These are phyloP conservation scores for Candida succiphila DNA, from an alignment of 805 yeast genomes.

Conservation along the genomic window DNA sequence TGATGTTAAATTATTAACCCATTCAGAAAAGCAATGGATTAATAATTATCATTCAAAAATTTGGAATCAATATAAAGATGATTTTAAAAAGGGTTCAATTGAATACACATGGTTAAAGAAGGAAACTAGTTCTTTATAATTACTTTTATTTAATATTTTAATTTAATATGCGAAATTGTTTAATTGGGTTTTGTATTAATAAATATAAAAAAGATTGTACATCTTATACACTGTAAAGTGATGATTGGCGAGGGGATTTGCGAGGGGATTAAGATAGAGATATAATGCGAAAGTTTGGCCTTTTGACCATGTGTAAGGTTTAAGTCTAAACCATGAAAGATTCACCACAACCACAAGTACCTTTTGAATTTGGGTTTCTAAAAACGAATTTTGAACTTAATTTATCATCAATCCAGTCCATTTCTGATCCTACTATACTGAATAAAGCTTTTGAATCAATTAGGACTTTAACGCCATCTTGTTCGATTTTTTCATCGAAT, in stretches of 20 bases:
- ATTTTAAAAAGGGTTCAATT: slow-evolving; percentile 26
- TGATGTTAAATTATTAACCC: slow-evolving; percentile 29
- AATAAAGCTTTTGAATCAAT: slow-evolving; percentile 95
- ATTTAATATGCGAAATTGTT: not conserved
- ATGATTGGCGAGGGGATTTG: not conserved
- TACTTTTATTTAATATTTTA: no score
- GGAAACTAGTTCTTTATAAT: slow-evolving; percentile 27
- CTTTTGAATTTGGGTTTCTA: slow-evolving; percentile 93
- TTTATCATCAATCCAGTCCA: slow-evolving; percentile 98
- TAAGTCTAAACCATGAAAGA: slow-evolving; percentile 80
- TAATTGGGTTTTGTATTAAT: no score
- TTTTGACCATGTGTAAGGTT: not conserved
- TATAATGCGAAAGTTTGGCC: not conserved
- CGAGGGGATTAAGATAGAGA: not conserved
- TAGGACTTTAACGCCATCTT: slow-evolving; percentile 86
- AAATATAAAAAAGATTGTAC: not conserved
- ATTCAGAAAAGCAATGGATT: slow-evolving; percentile 39
- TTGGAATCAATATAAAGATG: slow-evolving; percentile 32
- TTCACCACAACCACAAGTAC: slow-evolving; percentile 98
- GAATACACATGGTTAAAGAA: slow-evolving; percentile 40
- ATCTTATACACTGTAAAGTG: not conserved
- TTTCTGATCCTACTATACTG: slow-evolving; percentile 91
- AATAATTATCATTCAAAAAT: slow-evolving; percentile 36
- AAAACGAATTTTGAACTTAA: slow-evolving; percentile 83
- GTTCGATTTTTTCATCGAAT: slow-evolving; percentile 88